Percentiles rank a stretch among this genome's conserved stretches.
phyloP scores from a whole-genome alignment of 106 monocot genomes.

The Gastrodia elata region DNA sequence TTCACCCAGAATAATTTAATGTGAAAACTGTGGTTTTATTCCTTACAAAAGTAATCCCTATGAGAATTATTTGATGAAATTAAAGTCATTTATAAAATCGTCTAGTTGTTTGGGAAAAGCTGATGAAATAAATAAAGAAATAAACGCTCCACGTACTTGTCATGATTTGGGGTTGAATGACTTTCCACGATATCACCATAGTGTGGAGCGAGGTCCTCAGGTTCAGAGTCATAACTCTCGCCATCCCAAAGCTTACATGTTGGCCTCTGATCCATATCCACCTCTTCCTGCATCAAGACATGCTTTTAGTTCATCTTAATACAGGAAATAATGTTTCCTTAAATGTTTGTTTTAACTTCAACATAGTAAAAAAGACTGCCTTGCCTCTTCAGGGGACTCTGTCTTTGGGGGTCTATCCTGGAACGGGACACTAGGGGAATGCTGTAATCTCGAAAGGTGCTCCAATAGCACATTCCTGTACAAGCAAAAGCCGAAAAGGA shows the following conservation, averaged over 20 bases:
- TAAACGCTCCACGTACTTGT: background rate
- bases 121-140: background rate
- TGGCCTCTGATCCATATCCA: constrained; percentile 19
- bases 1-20: background rate
- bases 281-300: constrained; percentile 17
- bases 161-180: constrained; percentile 3
- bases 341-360: background rate
- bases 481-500: constrained; percentile 4
- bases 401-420: constrained; percentile 30
- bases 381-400: constrained; percentile 32
- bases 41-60: background rate
- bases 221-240: constrained; percentile 23
- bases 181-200: constrained; percentile 8
- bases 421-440: constrained; percentile 33
- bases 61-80: background rate
- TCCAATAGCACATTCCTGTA: constrained; percentile 29
- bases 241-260: constrained; percentile 20
- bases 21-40: background rate
- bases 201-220: constrained; percentile 11
- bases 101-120: background rate
- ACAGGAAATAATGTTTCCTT: background rate
- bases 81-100: background rate
- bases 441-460: constrained; percentile 31
- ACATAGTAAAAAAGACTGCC: background rate
- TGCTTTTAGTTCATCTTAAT: background rate